These are phyloP conservation scores for Coemansia sp. DNA, from an alignment of 192 early-diverging fungal species.

Conservation along the genomic window DNA sequence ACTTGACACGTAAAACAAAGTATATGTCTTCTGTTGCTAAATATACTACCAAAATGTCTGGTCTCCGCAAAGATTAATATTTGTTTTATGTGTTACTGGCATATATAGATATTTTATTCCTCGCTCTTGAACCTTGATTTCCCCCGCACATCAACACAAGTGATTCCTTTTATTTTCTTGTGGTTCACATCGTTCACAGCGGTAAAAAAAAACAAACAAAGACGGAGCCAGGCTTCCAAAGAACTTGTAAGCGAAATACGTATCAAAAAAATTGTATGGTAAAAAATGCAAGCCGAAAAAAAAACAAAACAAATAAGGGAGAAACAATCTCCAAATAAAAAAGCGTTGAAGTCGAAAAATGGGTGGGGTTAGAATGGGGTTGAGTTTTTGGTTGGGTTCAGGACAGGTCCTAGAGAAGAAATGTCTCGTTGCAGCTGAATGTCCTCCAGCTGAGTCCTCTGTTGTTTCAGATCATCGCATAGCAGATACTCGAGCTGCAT, in stretches of 20 bases:
- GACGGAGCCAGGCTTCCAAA: neutral
- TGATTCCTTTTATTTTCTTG: neutral
- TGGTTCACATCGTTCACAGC: neutral
- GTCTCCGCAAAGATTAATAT: neutral
- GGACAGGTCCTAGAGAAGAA: constrained; percentile 16
- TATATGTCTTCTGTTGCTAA: neutral
- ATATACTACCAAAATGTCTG: neutral
- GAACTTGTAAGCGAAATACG: neutral
- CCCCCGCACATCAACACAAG: neutral
- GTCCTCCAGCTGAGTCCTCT: constrained; percentile 29
- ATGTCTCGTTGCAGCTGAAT: constrained; percentile 39
- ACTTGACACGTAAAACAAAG: neutral
- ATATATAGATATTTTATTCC: neutral
- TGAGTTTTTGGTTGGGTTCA: constrained; percentile 3
- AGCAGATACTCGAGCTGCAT: constrained; percentile 32
- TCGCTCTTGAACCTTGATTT: neutral
- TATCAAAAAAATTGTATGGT: neutral
- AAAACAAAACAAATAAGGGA: neutral
- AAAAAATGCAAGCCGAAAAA: neutral
- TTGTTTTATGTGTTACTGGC: neutral
- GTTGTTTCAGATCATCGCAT: constrained; percentile 7
- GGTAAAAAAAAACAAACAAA: neutral
- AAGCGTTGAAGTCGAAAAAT: neutral
- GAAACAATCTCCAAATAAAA: neutral
- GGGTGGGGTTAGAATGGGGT: neutral